Conservation (phyloP, 1,139 yeast genomes). For the Candida freyschussii region DNA sequence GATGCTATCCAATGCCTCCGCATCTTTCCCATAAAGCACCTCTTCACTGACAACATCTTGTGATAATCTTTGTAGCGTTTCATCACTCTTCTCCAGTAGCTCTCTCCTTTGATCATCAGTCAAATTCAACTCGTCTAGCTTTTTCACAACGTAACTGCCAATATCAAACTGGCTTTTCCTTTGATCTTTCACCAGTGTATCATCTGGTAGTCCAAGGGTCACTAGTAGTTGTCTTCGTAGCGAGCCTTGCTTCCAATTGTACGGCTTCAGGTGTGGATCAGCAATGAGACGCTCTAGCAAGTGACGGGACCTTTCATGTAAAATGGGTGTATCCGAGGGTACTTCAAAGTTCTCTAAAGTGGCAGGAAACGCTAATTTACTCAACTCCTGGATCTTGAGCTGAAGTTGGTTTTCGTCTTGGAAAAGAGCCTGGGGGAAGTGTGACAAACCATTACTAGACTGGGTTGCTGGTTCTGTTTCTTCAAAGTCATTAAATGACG, state of each 20-base stretch:
- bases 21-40: conserved; percentile 12
- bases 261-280: conserved; percentile 42
- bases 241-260: conserved; percentile 56
- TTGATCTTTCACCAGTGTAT: conserved; percentile 23
- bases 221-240: conserved; percentile 53
- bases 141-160: conserved; percentile 13
- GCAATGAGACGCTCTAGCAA: conserved; percentile 34
- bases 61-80: conserved; percentile 21
- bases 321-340: conserved; percentile 13
- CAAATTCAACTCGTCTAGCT: conserved; percentile 11
- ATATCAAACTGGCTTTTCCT: conserved; percentile 16
- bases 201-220: conserved; percentile 55
- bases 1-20: conserved; percentile 13
- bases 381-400: conserved; percentile 11
- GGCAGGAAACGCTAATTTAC: conserved; percentile 13
- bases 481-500: conserved; percentile 35
- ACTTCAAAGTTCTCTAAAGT: conserved; percentile 4
- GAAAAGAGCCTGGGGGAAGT: conserved; percentile 17
- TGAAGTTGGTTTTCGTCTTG: conserved; percentile 8
- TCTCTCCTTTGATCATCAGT: conserved; percentile 23
- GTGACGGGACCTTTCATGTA: conserved; percentile 22
- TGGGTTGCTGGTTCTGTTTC: conserved; percentile 12
- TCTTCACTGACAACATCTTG: conserved; percentile 5
- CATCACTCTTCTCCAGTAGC: conserved; percentile 33
- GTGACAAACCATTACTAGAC: neutral